A percentile compares a stretch with the other conserved stretches of the same genome.
Conservation (phyloP, 352 stramenopile species). For the Blastocystis sp. region DNA sequence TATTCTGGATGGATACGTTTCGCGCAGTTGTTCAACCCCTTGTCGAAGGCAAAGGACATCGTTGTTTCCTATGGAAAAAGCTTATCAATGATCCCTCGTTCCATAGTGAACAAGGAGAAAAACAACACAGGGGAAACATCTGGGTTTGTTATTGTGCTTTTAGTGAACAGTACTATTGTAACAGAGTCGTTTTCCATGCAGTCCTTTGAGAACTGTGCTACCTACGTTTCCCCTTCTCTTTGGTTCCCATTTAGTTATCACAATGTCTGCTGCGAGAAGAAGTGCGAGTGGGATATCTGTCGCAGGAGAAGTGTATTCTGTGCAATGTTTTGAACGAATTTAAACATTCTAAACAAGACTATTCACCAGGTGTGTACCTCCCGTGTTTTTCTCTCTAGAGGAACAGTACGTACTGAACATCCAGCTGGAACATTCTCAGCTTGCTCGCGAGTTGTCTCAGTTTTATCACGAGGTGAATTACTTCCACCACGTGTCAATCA, state of each 20-base stretch:
- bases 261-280: constrained; percentile 16
- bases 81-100: constrained; percentile 1
- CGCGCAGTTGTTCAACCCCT: constrained; percentile 37
- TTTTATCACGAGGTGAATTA: constrained; percentile 43
- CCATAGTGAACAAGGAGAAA: not conserved
- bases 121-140: not conserved
- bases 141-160: not conserved
- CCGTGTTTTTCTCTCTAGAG: not conserved
- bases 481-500: constrained; percentile 26
- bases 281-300: not conserved
- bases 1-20: constrained; percentile 40
- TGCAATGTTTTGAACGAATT: constrained; percentile 18
- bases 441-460: constrained; percentile 12
- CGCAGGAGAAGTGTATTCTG: constrained; percentile 1
- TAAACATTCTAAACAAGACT: not conserved
- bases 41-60: not conserved
- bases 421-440: not conserved
- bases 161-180: constrained; percentile 8
- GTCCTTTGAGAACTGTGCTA: constrained; percentile 19
- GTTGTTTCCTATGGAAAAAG: not conserved
- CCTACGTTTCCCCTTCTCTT: not conserved
- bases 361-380: not conserved
- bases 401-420: constrained; percentile 14
- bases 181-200: not conserved
- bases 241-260: not conserved